Evolutionary conservation across 345 rosid species (phyloP), one percentile per base, ranked within the genome.

Genomic region (Melaleuca quinquenervia): DNA sequence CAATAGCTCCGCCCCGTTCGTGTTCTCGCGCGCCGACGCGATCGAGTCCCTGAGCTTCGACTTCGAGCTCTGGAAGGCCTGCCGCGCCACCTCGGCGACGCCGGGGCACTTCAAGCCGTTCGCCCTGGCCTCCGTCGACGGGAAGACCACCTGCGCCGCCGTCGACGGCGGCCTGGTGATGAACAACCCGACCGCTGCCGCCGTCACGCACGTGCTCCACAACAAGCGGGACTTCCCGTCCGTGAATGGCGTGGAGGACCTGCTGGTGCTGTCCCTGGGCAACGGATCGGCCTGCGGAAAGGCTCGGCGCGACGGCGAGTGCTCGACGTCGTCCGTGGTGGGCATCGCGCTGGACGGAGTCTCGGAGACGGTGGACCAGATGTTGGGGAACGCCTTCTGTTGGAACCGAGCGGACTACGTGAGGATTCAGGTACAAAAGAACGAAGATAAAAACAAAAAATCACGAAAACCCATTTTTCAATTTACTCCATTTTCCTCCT

Each of bases 121-220:
- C 74, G 84, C 88, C 4, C 87, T 94, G 52, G 84, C 90, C 22
- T 96, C 99, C 85, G 93, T 93, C 84, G 98, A 97, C 89, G 98
- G 98, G 0, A 95, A 92, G 85, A 97, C 99, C 10, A 56, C 89
- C 18, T 96, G 98, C 91, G 87, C 91, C 58, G 98, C 98, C 85
- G 93, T 96, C 6, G 99, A 96, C 88, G 99, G 99, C 16, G 98
- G 99, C 7, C 85, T 97, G 41, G 98, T 95, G 86, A 97, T 97
- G 99, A 97, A 97, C 92, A 97, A 97, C 74, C 99, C 99, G n/a
- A 88, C 98, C 5, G 95, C 98, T 6, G 98, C 98, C 0, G 98
- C 98, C 55, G 95, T 95, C 44, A 97, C 98, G 26, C 99, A 97
- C 89, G 99, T 96, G 82, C 93, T 97, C 74, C 99, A 97, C 88